Conservation (phyloP, 257 asterid species). For the Cordia subcordata region DNA sequence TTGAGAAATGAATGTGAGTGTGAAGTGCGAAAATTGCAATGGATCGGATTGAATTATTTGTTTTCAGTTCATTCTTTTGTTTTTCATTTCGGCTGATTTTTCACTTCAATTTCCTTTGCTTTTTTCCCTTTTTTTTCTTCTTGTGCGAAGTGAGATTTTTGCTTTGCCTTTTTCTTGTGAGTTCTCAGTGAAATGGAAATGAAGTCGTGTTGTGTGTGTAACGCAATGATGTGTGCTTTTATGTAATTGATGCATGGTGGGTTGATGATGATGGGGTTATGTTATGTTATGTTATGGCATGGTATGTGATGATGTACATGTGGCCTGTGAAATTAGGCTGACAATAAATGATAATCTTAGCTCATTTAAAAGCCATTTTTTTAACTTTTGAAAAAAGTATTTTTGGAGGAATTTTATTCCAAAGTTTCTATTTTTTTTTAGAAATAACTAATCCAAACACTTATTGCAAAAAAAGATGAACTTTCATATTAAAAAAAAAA, state of each 20-base stretch:
- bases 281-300: background rate
- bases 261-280: background rate
- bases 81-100: background rate
- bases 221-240: background rate
- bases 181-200: slow-evolving; percentile 4
- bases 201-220: slow-evolving; percentile 17
- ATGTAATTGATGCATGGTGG: slow-evolving; percentile 7
- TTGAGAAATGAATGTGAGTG: slow-evolving; percentile 20
- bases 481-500: too few species aligned
- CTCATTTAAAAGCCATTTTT: too few species aligned
- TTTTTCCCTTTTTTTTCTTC: background rate
- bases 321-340: background rate
- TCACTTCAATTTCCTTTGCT: slow-evolving; percentile 2
- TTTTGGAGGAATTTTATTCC: too few species aligned
- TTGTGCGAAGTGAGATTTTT: too few species aligned
- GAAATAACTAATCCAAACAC: too few species aligned
- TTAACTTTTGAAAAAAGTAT: too few species aligned
- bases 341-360: too few species aligned
- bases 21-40: slow-evolving; percentile 28
- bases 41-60: slow-evolving; percentile 27
- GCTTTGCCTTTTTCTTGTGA: background rate
- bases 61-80: slow-evolving; percentile 20
- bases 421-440: too few species aligned
- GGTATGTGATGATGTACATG: background rate
- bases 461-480: too few species aligned